Evolutionary conservation across 2,329 filamentous ascomycete genomes (phyloP).

Genomic region (Biscogniauxia sp.): DNA sequence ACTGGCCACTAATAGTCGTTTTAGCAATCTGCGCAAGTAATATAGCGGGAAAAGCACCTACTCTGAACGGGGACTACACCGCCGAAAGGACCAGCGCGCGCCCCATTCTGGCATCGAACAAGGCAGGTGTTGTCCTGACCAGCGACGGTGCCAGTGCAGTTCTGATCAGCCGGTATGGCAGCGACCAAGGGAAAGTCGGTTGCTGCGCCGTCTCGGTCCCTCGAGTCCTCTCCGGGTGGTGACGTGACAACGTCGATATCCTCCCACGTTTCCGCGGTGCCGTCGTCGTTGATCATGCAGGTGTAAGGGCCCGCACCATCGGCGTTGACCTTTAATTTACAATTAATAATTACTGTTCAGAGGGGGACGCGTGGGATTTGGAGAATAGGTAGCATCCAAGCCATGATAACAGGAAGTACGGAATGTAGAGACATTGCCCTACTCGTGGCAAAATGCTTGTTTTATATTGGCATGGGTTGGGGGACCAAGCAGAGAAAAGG

Average conservation of each 20-base stretch:
- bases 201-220: constrained; percentile 41
- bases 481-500: background rate
- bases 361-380: too few species aligned
- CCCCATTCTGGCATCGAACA: constrained; percentile 60
- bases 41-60: constrained; percentile 11
- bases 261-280: constrained; percentile 51
- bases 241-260: constrained; percentile 54
- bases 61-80: constrained; percentile 57
- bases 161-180: constrained; percentile 52
- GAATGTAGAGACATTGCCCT: background rate
- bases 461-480: background rate
- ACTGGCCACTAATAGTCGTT: constrained; percentile 23
- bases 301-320: constrained; percentile 66
- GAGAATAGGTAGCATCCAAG: background rate
- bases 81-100: constrained; percentile 60
- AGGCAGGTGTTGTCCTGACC: constrained; percentile 60
- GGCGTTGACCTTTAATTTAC: constrained; percentile 47
- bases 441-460: background rate
- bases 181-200: constrained; percentile 54
- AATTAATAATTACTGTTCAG: too few species aligned
- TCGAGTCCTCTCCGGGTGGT: constrained; percentile 49
- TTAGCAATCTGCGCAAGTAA: constrained; percentile 9
- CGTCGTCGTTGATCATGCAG: constrained; percentile 63
- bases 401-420: background rate
- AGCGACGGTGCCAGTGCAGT: constrained; percentile 59